Evolutionary conservation across 495 filamentous ascomycete species (phyloP).

Genomic region (Beverwykella pulmonaria): DNA sequence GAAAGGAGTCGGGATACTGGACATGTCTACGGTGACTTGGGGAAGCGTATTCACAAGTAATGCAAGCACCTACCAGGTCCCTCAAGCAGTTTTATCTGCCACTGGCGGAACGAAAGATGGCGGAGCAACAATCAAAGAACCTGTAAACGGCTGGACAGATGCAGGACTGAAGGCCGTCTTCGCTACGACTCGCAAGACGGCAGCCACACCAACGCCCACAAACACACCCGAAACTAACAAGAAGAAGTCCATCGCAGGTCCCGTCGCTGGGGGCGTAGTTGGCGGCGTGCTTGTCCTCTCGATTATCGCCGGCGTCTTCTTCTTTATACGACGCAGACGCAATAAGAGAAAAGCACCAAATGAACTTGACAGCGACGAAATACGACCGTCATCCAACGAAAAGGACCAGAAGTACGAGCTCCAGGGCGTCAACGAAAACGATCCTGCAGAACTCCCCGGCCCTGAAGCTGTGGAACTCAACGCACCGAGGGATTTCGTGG

Average conservation of each 20-base stretch:
- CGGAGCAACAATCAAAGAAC: slow-evolving; percentile 22
- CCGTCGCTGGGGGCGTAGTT: slow-evolving; percentile 43
- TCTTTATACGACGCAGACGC: slow-evolving; percentile 21
- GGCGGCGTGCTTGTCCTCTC: slow-evolving; percentile 36
- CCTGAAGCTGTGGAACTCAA: slow-evolving; percentile 18
- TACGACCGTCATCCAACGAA: background rate
- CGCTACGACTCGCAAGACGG: slow-evolving; percentile 9
- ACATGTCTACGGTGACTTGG: slow-evolving; percentile 47
- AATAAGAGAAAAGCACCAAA: slow-evolving; percentile 2
- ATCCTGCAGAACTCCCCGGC: slow-evolving; percentile 18
- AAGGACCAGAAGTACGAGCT: slow-evolving; percentile 16
- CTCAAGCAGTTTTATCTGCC: slow-evolving; percentile 8
- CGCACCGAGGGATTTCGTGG: slow-evolving; percentile 13
- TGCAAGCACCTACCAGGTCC: slow-evolving; percentile 40
- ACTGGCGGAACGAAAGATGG: slow-evolving; percentile 20
- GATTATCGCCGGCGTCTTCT: slow-evolving; percentile 29
- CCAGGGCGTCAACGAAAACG: slow-evolving; percentile 9
- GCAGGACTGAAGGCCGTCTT: slow-evolving; percentile 15
- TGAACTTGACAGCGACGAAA: slow-evolving; percentile 20
- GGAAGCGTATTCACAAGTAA: slow-evolving; percentile 43
- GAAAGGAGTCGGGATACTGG: slow-evolving; percentile 45
- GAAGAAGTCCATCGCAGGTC: slow-evolving; percentile 26
- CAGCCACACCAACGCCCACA: background rate
- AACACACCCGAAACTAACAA: background rate
- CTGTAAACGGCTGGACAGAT: slow-evolving; percentile 17